A percentile compares a stretch with the other conserved stretches of the same genome.
phyloP scores from a whole-genome alignment of 2,329 filamentous ascomycete genomes.

The Claviceps sp. region DNA sequence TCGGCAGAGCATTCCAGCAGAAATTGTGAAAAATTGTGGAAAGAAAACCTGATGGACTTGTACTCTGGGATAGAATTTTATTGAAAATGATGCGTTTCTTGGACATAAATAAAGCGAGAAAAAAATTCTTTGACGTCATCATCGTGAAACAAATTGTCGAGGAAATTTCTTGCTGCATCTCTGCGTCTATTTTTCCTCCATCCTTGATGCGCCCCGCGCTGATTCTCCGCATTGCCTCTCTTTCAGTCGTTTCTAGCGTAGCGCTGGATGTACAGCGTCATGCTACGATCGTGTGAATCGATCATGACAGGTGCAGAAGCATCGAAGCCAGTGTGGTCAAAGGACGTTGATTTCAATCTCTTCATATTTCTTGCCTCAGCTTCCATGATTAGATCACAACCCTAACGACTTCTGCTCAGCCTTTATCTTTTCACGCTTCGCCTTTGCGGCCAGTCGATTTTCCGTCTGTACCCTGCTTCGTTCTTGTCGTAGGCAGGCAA shows the following conservation, averaged over 20 bases:
- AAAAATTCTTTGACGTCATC: background rate
- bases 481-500: constrained; percentile 70
- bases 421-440: constrained; percentile 60
- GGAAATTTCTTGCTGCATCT: background rate
- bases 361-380: background rate
- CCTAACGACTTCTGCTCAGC: constrained; percentile 48
- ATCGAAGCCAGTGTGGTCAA: background rate
- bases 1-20: constrained; percentile 54
- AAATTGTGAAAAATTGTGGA: constrained; percentile 16
- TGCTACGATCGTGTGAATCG: background rate
- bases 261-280: background rate
- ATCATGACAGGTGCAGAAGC: background rate
- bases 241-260: background rate
- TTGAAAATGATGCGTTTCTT: background rate
- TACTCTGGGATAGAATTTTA: no score
- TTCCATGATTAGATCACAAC: constrained; percentile 14
- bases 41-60: no score
- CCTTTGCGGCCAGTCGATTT: constrained; percentile 57
- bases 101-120: background rate
- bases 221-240: background rate
- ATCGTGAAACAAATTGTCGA: background rate
- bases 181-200: background rate
- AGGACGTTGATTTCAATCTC: background rate
- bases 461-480: constrained; percentile 62
- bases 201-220: background rate